phyloP scores from a whole-genome alignment of 495 filamentous ascomycete genomes.

The Umbilicaria muhlenbergii region DNA sequence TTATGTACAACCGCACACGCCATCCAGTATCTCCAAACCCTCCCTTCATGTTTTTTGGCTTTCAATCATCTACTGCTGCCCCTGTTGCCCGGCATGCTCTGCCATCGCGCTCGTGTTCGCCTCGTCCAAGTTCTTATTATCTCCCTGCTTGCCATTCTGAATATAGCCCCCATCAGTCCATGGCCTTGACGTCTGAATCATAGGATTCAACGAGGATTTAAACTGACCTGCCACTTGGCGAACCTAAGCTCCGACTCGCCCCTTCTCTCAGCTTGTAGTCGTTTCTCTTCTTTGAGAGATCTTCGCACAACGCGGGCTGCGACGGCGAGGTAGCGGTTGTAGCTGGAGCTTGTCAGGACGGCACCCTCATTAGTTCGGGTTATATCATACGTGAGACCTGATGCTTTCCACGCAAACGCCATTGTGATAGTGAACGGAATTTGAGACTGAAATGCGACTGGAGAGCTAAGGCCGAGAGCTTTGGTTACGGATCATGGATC shows the following conservation, averaged over 20 bases:
- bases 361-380: constrained; percentile 13
- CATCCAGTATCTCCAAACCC: too few relatives aligned
- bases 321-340: constrained; percentile 40
- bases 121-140: constrained; percentile 54
- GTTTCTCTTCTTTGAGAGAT: constrained; percentile 84
- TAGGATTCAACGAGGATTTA: neutral
- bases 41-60: too few relatives aligned
- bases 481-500: too few relatives aligned
- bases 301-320: constrained; percentile 50
- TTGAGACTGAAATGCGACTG: too few relatives aligned
- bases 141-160: constrained; percentile 95
- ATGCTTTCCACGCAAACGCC: constrained; percentile 96
- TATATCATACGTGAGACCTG: constrained; percentile 73
- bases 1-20: too few relatives aligned
- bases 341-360: constrained; percentile 17
- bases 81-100: constrained; percentile 21
- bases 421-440: constrained; percentile 45
- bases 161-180: constrained; percentile 5
- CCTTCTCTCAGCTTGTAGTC: constrained; percentile 74
- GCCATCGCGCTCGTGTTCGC: constrained; percentile 53
- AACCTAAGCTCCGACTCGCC: constrained; percentile 83
- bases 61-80: constrained; percentile 5
- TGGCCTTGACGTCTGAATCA: constrained; percentile 8
- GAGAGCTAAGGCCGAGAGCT: too few relatives aligned
- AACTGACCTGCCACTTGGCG: constrained; percentile 90